Evolutionary conservation across 176 grass and related monocot genomes (phyloP).

Genomic region (Oryza glumipatula): DNA sequence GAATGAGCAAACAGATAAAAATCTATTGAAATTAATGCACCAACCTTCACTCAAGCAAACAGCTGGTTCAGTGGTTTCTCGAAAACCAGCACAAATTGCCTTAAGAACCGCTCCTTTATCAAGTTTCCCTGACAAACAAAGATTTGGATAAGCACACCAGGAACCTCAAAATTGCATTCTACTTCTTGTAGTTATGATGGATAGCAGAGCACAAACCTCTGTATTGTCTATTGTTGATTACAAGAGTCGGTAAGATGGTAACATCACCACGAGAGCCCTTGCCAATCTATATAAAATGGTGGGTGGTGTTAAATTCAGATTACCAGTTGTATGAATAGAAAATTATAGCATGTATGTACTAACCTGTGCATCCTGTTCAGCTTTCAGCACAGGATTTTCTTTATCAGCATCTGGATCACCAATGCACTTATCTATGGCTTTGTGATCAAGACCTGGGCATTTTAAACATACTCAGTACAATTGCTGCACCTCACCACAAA

Average conservation of each 20-base stretch:
- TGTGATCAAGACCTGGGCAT: conserved; percentile 59
- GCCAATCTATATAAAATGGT: conserved; percentile 53
- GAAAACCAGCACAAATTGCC: conserved; percentile 81
- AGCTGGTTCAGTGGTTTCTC: conserved; percentile 73
- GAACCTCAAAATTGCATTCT: not conserved
- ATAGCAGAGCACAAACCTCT: conserved; percentile 55
- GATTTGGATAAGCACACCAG: not conserved
- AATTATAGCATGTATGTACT: not conserved
- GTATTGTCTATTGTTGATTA: conserved; percentile 88
- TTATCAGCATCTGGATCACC: conserved; percentile 72
- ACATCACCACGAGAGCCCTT: conserved; percentile 79
- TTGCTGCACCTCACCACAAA: not conserved
- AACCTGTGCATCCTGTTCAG: conserved; percentile 81
- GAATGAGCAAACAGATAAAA: conserved; percentile 14
- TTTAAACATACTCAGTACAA: not conserved
- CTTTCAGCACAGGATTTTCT: conserved; percentile 74
- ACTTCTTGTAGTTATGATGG: not conserved
- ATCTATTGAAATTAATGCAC: conserved; percentile 13
- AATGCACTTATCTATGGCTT: conserved; percentile 70
- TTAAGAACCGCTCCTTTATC: conserved; percentile 75
- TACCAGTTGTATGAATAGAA: not conserved
- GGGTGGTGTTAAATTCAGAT: conserved; percentile 28
- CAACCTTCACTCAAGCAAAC: conserved; percentile 84
- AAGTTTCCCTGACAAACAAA: conserved; percentile 62
- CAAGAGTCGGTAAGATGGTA: conserved; percentile 78